Evolutionary conservation across 192 early-diverging fungal genomes (phyloP).

Genomic region (Funneliformis geosporum): DNA sequence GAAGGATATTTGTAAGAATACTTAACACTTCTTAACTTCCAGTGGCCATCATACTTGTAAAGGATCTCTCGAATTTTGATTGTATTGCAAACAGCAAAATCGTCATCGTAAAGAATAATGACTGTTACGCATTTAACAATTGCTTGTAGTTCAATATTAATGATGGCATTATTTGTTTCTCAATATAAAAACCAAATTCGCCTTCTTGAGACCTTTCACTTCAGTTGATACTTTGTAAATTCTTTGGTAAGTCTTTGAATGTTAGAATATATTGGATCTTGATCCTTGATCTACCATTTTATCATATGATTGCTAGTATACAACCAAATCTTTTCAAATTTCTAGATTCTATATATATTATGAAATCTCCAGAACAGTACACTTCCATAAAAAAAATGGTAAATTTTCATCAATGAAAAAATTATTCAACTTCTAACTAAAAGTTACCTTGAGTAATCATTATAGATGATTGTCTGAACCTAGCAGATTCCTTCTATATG

Average conservation of each 20-base stretch:
- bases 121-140: no score
- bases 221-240: no score
- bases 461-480: background rate
- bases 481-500: background rate
- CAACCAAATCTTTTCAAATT: background rate
- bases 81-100: no score
- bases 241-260: no score
- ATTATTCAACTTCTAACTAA: background rate
- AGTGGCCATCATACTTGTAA: background rate
- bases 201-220: no score
- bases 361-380: background rate
- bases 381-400: background rate
- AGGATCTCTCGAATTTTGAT: background rate
- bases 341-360: background rate
- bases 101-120: no score
- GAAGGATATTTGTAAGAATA: no score
- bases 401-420: no score
- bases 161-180: background rate
- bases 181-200: no score
- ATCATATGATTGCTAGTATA: background rate
- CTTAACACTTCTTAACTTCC: no score
- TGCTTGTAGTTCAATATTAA: no score
- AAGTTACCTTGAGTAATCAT: background rate
- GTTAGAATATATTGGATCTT: background rate
- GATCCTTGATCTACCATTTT: background rate